phyloP scores from a whole-genome alignment of 352 stramenopile species.

The Phytophthora citricola region DNA sequence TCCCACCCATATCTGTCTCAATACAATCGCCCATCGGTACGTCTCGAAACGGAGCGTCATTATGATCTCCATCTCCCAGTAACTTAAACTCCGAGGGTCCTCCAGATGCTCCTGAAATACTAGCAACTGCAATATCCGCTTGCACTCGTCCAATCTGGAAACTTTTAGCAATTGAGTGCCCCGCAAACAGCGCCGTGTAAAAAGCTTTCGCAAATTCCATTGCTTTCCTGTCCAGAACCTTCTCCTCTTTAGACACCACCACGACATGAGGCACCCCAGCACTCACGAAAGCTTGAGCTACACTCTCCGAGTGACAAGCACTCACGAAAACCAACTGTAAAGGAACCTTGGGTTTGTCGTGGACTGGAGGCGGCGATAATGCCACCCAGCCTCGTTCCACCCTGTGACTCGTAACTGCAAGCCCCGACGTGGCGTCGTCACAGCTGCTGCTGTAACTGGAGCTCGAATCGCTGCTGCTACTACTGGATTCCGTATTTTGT shows the following conservation, averaged over 20 bases:
- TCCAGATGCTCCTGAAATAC: constrained; percentile 4
- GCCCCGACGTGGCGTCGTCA: constrained; percentile 22
- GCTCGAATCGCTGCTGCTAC: constrained; percentile 17
- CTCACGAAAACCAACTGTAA: constrained; percentile 91
- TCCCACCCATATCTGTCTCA: constrained; percentile 60
- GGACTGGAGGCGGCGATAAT: constrained; percentile 33
- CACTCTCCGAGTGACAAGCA: constrained; percentile 90
- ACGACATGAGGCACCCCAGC: constrained; percentile 92
- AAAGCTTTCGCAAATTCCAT: constrained; percentile 91
- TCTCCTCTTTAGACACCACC: constrained; percentile 86
- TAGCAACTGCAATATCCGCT: constrained; percentile 69
- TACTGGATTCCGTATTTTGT: constrained; percentile 7
- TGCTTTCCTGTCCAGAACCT: constrained; percentile 88
- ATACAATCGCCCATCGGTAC: constrained; percentile 56
- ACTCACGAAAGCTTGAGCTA: constrained; percentile 88
- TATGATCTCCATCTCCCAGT: constrained; percentile 77
- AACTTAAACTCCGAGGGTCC: constrained; percentile 82
- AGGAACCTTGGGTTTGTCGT: constrained; percentile 49
- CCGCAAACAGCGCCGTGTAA: constrained; percentile 86
- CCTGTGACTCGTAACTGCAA: constrained; percentile 43
- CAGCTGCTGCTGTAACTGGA: constrained; percentile 11
- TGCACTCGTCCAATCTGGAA: constrained; percentile 89
- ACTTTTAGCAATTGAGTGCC: constrained; percentile 74
- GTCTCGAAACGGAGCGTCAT: constrained; percentile 76
- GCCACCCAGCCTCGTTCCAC: constrained; percentile 54